Evolutionary conservation across 1,284 basidiomycete species (phyloP).

Genomic region (Leccinum huronense): DNA sequence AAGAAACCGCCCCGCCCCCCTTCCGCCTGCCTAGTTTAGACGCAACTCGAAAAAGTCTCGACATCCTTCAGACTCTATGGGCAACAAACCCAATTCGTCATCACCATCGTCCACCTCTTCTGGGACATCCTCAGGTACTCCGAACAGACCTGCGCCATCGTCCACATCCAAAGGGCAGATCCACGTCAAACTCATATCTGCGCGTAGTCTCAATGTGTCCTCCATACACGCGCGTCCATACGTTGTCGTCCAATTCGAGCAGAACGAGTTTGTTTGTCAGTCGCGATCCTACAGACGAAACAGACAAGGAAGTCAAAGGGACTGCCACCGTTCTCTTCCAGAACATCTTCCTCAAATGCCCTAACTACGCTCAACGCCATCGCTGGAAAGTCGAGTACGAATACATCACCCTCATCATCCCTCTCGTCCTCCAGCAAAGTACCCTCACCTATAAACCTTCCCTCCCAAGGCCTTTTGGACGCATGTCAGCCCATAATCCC

Average conservation of each 20-base stretch:
- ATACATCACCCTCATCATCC: conserved; percentile 42
- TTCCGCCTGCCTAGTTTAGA: no score
- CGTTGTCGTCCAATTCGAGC: conserved; percentile 97
- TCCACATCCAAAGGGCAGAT: conserved; percentile 74
- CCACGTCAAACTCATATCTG: conserved; percentile 94
- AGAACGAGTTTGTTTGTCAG: conserved; percentile 92
- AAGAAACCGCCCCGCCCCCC: no score
- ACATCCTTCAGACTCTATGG: conserved; percentile 34
- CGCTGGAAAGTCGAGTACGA: conserved; percentile 39
- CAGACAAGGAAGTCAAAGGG: conserved; percentile 86
- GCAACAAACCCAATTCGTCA: conserved; percentile 40
- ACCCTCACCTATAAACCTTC: conserved; percentile 27
- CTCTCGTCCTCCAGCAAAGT: conserved; percentile 39
- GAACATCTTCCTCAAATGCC: conserved; percentile 59
- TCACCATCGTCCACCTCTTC: conserved; percentile 44
- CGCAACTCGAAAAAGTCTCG: conserved; percentile 45
- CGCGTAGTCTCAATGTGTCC: conserved; percentile 79
- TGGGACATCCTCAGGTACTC: conserved; percentile 30
- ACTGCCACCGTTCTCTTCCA: conserved; percentile 60
- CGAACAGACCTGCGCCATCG: conserved; percentile 37
- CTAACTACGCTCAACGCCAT: conserved; percentile 70
- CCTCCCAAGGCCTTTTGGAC: conserved; percentile 58
- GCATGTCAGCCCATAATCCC: conserved; percentile 79
- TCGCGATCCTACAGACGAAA: conserved; percentile 83
- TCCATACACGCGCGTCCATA: conserved; percentile 78